phyloP scores from a whole-genome alignment of 1,284 basidiomycete species.

The Cutaneotrichosporon sp. region DNA sequence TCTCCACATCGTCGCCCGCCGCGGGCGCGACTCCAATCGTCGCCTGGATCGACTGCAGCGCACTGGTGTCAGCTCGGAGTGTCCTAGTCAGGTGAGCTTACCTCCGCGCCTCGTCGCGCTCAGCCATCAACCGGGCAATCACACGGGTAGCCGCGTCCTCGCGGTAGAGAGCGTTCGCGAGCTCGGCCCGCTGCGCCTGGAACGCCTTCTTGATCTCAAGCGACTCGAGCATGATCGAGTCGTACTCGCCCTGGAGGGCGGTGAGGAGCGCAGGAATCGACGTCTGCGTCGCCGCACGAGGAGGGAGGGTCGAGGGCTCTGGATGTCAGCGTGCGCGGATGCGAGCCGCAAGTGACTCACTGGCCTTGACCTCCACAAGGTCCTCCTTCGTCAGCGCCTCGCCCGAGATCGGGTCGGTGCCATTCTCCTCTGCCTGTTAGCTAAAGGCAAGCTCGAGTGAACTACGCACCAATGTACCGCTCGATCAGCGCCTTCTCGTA shows the following conservation, averaged over 20 bases:
- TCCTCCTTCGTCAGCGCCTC: slow-evolving; percentile 89
- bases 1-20: slow-evolving; percentile 68
- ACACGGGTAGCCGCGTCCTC: slow-evolving; percentile 98
- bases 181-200: slow-evolving; percentile 67
- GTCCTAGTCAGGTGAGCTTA: background rate
- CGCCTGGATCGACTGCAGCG: slow-evolving; percentile 84
- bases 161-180: slow-evolving; percentile 92
- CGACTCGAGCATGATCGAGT: slow-evolving; percentile 84
- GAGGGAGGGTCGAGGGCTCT: slow-evolving; percentile 81
- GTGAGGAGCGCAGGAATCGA: slow-evolving; percentile 92
- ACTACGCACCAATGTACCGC: slow-evolving; percentile 75
- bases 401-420: slow-evolving; percentile 91
- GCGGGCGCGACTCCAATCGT: slow-evolving; percentile 72
- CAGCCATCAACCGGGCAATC: slow-evolving; percentile 88
- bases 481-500: slow-evolving; percentile 94
- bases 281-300: slow-evolving; percentile 83
- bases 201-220: slow-evolving; percentile 86
- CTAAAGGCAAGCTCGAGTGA: too few species aligned
- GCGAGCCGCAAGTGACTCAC: slow-evolving; percentile 59
- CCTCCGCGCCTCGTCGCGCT: slow-evolving; percentile 95
- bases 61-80: slow-evolving; percentile 58
- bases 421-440: slow-evolving; percentile 67
- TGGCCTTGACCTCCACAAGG: slow-evolving; percentile 87
- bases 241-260: slow-evolving; percentile 95
- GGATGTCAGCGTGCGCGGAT: slow-evolving; percentile 12